Base-by-base conservation (phyloP, 1,284 basidiomycete genomes). In the Heterobasidion annosum region DNA sequence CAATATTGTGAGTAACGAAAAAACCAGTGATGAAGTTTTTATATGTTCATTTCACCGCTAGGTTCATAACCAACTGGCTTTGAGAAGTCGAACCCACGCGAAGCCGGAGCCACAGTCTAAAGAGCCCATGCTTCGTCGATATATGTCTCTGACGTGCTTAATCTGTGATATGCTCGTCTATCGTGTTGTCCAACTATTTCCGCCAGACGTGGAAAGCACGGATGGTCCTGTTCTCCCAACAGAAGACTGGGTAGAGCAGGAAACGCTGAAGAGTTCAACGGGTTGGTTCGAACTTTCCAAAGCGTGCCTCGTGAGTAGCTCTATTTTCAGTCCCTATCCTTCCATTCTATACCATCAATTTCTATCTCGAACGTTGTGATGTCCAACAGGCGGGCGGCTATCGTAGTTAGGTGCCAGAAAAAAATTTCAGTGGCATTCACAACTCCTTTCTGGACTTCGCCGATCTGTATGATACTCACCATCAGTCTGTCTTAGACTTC, bases 231-330 rank as follows among this genome's bases (percentile, higher is more conserved):
- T 89, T 7, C 68, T 88, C 45, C 85, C 86, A 9, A 79, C 79
- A 1, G 81, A 84, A 53, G 85, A 87, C 48, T 89, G 85, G 83
- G 79, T 79, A 15, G 88, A 91, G 67, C 75, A 78, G 53, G 84
- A 88, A 63, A 70, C 82, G 46, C 72, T 91, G 66, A 79, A 79
- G 67, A 85, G 82, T 59, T 67, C 74, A 33, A 79, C 68, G 52
- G 88, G 88, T 2, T 89, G 85, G 84, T 76, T 91, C 54, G 83
- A 91, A 59, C 76, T 90, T 7, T 75, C 82, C 62, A 75, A 74
- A 52, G 74, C 74, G 51, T 83, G 81, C 63, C 63, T 88, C 68
- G 88, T 91, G 67, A 77, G 87, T 78, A 55, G 53, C 45, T 57
- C 52, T 56, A 48, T 57, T 64, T 84, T 81, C 32, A 57, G 70